Base-by-base conservation (phyloP, 176 grass and related monocot genomes). In the Musa troglodytarum region DNA sequence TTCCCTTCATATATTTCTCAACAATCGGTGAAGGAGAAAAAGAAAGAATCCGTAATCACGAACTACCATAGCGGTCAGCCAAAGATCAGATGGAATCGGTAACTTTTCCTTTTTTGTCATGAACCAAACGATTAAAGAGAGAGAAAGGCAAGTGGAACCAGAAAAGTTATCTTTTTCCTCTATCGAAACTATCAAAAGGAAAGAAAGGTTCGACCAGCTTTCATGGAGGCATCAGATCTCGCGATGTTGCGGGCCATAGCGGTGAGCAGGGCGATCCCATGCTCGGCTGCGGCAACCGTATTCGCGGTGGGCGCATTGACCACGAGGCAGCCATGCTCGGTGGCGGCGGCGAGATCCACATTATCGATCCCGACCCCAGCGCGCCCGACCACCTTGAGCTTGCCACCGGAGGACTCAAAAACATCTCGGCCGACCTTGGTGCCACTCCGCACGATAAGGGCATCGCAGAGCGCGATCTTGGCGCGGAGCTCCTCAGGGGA, bases 391-490 rank as follows among this genome's bases (percentile, higher is more conserved):
- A 75, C 54, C 16, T 17, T 21, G 28, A 75, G 73, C 73, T 43
- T 43, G 28, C 73, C 54, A 8, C 73, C 73, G 15, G 73, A 28
- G 54, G 73, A 57, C 28, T 75, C 73, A 25, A 75, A 62, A 15
- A 75, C 73, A 2, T 61, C 54, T 54, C 73, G 73, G 73, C 26
- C 55, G 55, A 75, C 73, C 73, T 75, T 75, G 26, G 73, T 75
- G 73, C 73, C 73, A 16, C 73, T 75, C 25, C 73, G 73, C 73
- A 75, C 55, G 55, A 75, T 75, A 26, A 75, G 73, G 26, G 73
- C 55, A n/a, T 75, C 73, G 73, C 73, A 75, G 2, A n/a, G 16
- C 53, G 55, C 13, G 73, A 75, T 59, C 73, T 75, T 75, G 73
- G 73, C 26, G 25, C 55, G 28, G 55, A 75, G 54, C 16, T 75